Base-by-base conservation (phyloP, 148 eudicot species). In the Heliosperma pusillum region DNA sequence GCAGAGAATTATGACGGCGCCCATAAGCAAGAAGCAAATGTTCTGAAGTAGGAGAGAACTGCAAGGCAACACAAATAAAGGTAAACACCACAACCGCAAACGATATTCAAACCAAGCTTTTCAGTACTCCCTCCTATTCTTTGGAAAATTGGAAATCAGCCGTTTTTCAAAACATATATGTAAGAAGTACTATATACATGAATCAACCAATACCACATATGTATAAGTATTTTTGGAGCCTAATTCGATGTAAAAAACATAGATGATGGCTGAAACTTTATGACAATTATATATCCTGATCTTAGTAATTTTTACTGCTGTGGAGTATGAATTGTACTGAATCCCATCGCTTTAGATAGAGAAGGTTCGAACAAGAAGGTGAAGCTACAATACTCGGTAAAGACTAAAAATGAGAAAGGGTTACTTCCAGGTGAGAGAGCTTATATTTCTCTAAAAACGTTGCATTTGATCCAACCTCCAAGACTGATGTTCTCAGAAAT, bases 11-110 rank as follows among this genome's bases (percentile, higher is more conserved):
- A 79, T 96, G 99, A 74, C 99, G 97, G 16, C 99, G 92, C 21
- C 99, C 99, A 76, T 96, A 96, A 50, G 99, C 99, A 60, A 96
- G 94, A 78, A 96, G 84, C 81, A 96, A 78, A 86, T 96, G 99
- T 83, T 92, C 99, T 7, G 99, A 96, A n/a, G 94, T 96, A n/a
- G 99, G 99, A 57, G 99, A 96, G 79, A 96, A 96, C 99, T 96
- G 88, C 76, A 83, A 24, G 19, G 47, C 50, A 72, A 59, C 30
- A 68, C 30, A 64, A 67, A 56, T 3, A 66, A 40, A 44, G 0
- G 62, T 73, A 3, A 76, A 63, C 30, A n/a, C 61, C 27, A 26
- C 2, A 57, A 50, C 55, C 55, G 13, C 10, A 50, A 10, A 29
- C 17, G 16, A 19, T 30, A 33, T 55, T 45, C 55, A 42, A 44